Evolutionary conservation across 1,284 basidiomycete genomes (phyloP), one percentile per base, ranked within the genome.

Genomic region (Tilletia setariae): DNA sequence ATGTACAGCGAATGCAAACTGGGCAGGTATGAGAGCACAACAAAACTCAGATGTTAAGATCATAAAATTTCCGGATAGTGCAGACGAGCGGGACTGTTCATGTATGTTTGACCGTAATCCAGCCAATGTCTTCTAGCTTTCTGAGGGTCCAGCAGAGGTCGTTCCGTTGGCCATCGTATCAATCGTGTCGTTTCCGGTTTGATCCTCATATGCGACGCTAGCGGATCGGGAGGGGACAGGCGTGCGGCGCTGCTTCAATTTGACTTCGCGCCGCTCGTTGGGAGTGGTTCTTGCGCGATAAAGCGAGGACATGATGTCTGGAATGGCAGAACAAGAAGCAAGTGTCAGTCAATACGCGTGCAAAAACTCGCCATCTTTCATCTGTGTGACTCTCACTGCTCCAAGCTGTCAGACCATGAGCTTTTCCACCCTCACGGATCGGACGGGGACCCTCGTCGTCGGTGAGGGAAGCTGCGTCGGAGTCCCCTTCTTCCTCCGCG

Each of bases 361-460:
- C n/a, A n/a, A 44, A 19, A 19, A 44, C 11, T 44, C 43, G 11
- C 9, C 9, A 19, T 19, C 11, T 44, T 19, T 19, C 9, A 9
- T 44, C 43, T 44, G 43, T 44, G 11, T 44, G 43, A 19, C 43
- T 9, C 56, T 61, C 56, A 61, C 56, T 61, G 56, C 32, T 61
- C 56, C 56, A 61, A 32, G 56, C 56, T 25, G 56, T 32, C 56
- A 61, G 35, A 30, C 56, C 56, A 21, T 61, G 56, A 25, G 56
- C n/a, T 30, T 21, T 32, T 7, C 56, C 56, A 30, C 56, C 56
- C 32, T 32, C 56, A 9, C 28, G 56, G 15, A 61, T 21, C 28
- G 56, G 56, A 30, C 56, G 56, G 3, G 56, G 28, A 13, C 32
- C 56, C 28, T 61, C 56, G 21, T 61, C 56, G 7, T 32, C 56